Conservation (phyloP, 2,329 filamentous ascomycete species). For the Fusarium luffae region DNA sequence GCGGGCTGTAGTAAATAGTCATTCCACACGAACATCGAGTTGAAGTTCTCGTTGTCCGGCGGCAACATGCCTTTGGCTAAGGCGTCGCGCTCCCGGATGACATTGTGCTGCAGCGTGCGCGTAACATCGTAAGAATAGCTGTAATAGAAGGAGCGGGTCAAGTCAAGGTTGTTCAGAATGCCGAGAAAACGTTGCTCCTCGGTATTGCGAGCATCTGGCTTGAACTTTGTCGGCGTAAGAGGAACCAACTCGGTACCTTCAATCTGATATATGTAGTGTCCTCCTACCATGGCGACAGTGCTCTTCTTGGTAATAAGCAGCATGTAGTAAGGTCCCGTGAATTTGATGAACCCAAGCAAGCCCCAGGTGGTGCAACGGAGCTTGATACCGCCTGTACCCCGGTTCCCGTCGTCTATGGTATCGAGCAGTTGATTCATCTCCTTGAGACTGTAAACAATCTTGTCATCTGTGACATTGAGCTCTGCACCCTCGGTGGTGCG, state of each 20-base stretch:
- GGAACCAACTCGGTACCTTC: constrained; percentile 93
- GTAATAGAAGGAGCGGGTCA: constrained; percentile 95
- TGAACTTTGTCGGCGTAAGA: constrained; percentile 79
- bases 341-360: constrained; percentile 91
- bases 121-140: constrained; percentile 99
- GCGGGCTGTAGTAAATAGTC: constrained; percentile 86
- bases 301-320: constrained; percentile 94
- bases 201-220: constrained; percentile 80
- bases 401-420: constrained; percentile 95
- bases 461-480: constrained; percentile 89
- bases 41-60: constrained; percentile 73
- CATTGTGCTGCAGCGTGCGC: constrained; percentile 89
- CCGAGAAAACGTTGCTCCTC: constrained; percentile 90
- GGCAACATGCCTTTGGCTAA: constrained; percentile 72
- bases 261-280: constrained; percentile 95
- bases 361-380: constrained; percentile 94
- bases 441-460: constrained; percentile 90
- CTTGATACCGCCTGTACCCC: constrained; percentile 87
- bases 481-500: constrained; percentile 81
- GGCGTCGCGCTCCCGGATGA: constrained; percentile 80
- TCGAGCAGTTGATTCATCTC: constrained; percentile 95
- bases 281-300: constrained; percentile 94
- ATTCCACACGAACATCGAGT: constrained; percentile 99
- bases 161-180: constrained; percentile 90
- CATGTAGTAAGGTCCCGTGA: constrained; percentile 98